Evolutionary conservation across 1,284 basidiomycete species (phyloP).

Genomic region (Papiliotrema terrestris): DNA sequence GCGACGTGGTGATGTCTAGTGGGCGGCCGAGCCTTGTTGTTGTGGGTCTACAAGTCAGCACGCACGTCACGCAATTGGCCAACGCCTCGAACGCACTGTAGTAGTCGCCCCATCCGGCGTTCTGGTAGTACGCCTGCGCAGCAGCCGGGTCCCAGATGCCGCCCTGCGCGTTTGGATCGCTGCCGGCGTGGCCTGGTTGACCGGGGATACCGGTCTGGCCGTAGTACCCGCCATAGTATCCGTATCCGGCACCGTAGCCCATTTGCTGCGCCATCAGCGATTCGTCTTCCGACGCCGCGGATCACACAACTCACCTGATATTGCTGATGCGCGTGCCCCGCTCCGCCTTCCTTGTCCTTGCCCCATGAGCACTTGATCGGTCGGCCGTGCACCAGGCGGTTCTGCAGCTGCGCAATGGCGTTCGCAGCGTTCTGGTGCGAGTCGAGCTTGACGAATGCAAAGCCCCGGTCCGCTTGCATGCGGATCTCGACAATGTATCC

Average conservation of each 20-base stretch:
- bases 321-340: slow-evolving; percentile 7
- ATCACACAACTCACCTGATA: slow-evolving; percentile 16
- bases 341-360: slow-evolving; percentile 64
- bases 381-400: slow-evolving; percentile 89
- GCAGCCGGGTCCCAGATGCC: slow-evolving; percentile 37
- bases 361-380: slow-evolving; percentile 98
- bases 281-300: neutral
- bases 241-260: slow-evolving; percentile 25
- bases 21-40: slow-evolving; percentile 3
- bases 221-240: slow-evolving; percentile 45
- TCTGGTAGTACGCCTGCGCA: slow-evolving; percentile 37
- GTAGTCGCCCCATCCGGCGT: slow-evolving; percentile 41
- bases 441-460: slow-evolving; percentile 97
- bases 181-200: slow-evolving; percentile 29
- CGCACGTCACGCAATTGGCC: neutral
- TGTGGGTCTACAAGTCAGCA: neutral
- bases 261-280: slow-evolving; percentile 12
- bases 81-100: slow-evolving; percentile 29
- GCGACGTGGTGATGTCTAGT: neutral
- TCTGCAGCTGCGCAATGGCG: slow-evolving; percentile 93
- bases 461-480: slow-evolving; percentile 96
- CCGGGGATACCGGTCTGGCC: slow-evolving; percentile 36
- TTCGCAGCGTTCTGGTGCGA: slow-evolving; percentile 95
- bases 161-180: slow-evolving; percentile 5
- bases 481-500: slow-evolving; percentile 97